These are phyloP conservation scores for Rheum nobile DNA, from an alignment of 148 eudicot species.

Conservation along the genomic window DNA sequence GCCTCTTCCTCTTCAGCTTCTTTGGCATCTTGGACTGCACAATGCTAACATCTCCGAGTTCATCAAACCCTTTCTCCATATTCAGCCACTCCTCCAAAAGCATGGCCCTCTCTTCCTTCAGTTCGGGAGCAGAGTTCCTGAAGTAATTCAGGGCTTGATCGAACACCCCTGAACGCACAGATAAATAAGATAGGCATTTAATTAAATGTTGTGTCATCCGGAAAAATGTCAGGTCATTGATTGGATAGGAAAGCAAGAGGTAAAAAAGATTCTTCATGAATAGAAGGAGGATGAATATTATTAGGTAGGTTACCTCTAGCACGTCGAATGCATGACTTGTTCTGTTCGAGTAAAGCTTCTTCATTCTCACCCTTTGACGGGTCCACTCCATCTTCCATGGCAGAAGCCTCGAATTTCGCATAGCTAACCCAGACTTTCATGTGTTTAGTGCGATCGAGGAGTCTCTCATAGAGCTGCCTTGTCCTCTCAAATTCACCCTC, in stretches of 20 bases:
- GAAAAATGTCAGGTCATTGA: background rate
- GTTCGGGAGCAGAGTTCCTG: slow-evolving; percentile 68
- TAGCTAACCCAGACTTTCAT: slow-evolving; percentile 92
- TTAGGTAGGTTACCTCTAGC: slow-evolving; percentile 69
- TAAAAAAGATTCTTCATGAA: background rate
- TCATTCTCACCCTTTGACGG: slow-evolving; percentile 27
- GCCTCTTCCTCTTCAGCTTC: slow-evolving; percentile 80
- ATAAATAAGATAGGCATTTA: background rate
- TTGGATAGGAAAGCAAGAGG: background rate
- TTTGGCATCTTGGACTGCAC: slow-evolving; percentile 73
- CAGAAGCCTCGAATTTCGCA: slow-evolving; percentile 84
- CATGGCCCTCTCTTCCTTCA: slow-evolving; percentile 93
- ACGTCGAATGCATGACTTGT: slow-evolving; percentile 40
- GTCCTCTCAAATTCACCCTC: slow-evolving; percentile 75
- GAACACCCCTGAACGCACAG: slow-evolving; percentile 55
- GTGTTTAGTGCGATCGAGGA: slow-evolving; percentile 82
- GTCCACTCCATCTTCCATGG: slow-evolving; percentile 39
- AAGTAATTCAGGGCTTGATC: slow-evolving; percentile 69
- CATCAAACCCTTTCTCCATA: slow-evolving; percentile 58
- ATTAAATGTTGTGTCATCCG: background rate
- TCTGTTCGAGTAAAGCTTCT: slow-evolving; percentile 24
- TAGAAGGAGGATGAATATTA: background rate
- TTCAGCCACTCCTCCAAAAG: slow-evolving; percentile 76
- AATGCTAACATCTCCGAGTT: slow-evolving; percentile 51
- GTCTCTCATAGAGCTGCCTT: slow-evolving; percentile 83